A percentile compares a stretch with the other conserved stretches of the same genome.
phyloP scores from a whole-genome alignment of 805 yeast species.

The Kregervanrija delftensis region DNA sequence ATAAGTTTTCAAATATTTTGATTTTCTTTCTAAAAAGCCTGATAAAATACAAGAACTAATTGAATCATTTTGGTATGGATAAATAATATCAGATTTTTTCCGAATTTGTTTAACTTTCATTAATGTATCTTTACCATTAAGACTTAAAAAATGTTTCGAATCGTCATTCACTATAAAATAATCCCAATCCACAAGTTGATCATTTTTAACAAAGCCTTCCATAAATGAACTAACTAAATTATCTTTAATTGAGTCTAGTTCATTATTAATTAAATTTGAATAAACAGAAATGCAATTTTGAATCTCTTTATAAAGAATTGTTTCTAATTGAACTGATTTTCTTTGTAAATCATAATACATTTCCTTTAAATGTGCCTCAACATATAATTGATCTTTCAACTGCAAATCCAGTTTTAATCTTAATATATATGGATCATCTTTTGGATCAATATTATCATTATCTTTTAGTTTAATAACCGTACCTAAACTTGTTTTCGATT shows the following conservation, averaged over 20 bases:
- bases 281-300: conserved; percentile 51
- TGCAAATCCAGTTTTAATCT: conserved; percentile 59
- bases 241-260: conserved; percentile 40
- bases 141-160: conserved; percentile 34
- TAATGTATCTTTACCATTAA: conserved; percentile 25
- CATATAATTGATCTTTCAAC: conserved; percentile 53
- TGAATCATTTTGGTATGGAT: conserved; percentile 47
- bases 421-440: conserved; percentile 55
- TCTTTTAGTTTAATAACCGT: conserved; percentile 18
- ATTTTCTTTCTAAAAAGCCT: conserved; percentile 54
- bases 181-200: conserved; percentile 66
- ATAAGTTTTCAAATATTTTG: conserved; percentile 55
- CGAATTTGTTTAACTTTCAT: conserved; percentile 31
- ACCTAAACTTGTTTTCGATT: conserved; percentile 26
- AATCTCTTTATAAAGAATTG: conserved; percentile 54
- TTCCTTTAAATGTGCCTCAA: conserved; percentile 60
- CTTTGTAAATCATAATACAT: conserved; percentile 58
- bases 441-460: conserved; percentile 17
- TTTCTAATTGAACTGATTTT: conserved; percentile 58
- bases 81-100: conserved; percentile 43
- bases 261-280: conserved; percentile 43
- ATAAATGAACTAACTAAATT: conserved; percentile 47
- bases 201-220: conserved; percentile 46
- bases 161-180: conserved; percentile 45
- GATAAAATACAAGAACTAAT: conserved; percentile 49